These are phyloP conservation scores for Ajuga chamaepitys DNA, from an alignment of 257 asterid genomes.

Conservation along the genomic window DNA sequence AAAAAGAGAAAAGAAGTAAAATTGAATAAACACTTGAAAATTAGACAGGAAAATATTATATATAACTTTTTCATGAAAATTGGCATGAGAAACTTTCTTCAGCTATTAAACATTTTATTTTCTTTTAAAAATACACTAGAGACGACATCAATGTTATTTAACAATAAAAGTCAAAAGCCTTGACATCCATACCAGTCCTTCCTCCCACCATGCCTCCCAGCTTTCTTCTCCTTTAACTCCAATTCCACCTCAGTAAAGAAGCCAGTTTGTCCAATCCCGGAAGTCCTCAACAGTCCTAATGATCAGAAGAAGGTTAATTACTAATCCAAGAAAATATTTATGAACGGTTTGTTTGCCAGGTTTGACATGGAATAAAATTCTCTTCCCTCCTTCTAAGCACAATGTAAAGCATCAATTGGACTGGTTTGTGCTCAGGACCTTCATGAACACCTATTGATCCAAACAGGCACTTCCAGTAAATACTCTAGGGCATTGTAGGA, in stretches of 20 bases:
- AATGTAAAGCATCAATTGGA: neutral
- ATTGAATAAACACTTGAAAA: neutral
- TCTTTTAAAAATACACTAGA: neutral
- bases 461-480: neutral
- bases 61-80: neutral
- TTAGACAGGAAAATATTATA: neutral
- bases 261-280: conserved; percentile 99
- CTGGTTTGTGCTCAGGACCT: neutral
- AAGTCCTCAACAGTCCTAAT: conserved; percentile 94
- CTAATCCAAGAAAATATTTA: conserved; percentile 10
- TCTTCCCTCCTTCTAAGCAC: neutral
- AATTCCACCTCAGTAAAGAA: conserved; percentile 95
- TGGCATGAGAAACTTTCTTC: too few relatives aligned
- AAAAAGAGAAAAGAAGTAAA: neutral
- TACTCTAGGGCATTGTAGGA: neutral
- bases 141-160: neutral
- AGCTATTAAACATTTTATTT: neutral
- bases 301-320: conserved; percentile 21
- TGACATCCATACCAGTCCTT: conserved; percentile 65
- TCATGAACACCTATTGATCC: neutral
- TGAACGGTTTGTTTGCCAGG: neutral
- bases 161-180: conserved; percentile 13
- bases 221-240: conserved; percentile 99
- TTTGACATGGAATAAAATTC: neutral
- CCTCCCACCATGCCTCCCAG: conserved; percentile 99